Percentiles rank a stretch among this genome's conserved stretches.
phyloP scores from a whole-genome alignment of 2,329 filamentous ascomycete species.

The Penicillium verrucosum region DNA sequence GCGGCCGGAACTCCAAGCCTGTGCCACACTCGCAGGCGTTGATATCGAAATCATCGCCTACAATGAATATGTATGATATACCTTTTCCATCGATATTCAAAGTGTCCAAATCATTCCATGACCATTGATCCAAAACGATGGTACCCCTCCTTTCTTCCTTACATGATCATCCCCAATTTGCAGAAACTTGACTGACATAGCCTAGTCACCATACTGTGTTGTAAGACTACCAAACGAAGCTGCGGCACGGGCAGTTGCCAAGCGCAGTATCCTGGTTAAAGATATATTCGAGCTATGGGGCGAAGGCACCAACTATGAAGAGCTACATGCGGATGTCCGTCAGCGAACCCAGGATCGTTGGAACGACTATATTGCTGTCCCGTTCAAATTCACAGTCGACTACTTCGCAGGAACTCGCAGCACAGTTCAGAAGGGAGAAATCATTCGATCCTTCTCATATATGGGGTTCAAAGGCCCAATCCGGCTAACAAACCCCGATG shows the following conservation, averaged over 20 bases:
- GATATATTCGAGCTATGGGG: slow-evolving; percentile 91
- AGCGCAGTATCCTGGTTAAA: slow-evolving; percentile 76
- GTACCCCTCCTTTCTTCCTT: not conserved
- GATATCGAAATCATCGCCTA: slow-evolving; percentile 73
- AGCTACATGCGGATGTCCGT: slow-evolving; percentile 65
- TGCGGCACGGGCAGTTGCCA: slow-evolving; percentile 64
- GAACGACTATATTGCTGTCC: slow-evolving; percentile 59
- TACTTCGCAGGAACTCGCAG: slow-evolving; percentile 73
- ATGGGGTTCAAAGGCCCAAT: slow-evolving; percentile 76
- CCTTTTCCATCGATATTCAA: slow-evolving; percentile 2
- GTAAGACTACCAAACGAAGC: slow-evolving; percentile 64
- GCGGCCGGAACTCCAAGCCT: slow-evolving; percentile 73
- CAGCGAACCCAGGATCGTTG: slow-evolving; percentile 61
- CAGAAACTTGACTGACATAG: slow-evolving; percentile 14
- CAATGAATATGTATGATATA: slow-evolving; percentile 62
- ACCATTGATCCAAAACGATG: not conserved
- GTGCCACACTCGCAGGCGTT: slow-evolving; percentile 67
- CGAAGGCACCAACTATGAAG: slow-evolving; percentile 61
- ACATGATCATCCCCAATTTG: slow-evolving; percentile 4
- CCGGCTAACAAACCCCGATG: slow-evolving; percentile 67
- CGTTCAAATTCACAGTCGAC: slow-evolving; percentile 84
- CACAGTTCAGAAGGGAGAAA: slow-evolving; percentile 59
- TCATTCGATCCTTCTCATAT: slow-evolving; percentile 81
- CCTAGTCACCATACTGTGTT: slow-evolving; percentile 81
- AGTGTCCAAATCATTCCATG: not conserved